These are phyloP conservation scores for Camelina laxa DNA, from an alignment of 345 rosid species.

Conservation along the genomic window DNA sequence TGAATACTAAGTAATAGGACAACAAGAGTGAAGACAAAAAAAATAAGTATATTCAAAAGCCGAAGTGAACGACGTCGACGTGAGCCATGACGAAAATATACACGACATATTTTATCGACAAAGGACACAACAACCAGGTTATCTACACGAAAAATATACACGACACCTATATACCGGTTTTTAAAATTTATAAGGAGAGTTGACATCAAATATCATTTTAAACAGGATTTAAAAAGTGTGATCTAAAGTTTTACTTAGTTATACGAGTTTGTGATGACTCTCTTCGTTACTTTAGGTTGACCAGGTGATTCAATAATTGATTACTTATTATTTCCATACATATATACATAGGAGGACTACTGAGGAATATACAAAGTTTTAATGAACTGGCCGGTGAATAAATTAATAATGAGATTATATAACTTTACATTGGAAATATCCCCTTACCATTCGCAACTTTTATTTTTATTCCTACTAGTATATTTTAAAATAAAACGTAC, in stretches of 20 bases:
- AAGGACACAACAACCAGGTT: too few relatives aligned
- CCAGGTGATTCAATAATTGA: neutral
- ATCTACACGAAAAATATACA: too few relatives aligned
- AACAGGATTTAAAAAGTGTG: neutral
- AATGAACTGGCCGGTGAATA: neutral
- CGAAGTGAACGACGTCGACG: neutral
- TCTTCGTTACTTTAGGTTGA: neutral
- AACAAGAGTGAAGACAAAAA: neutral
- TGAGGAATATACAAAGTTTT: neutral
- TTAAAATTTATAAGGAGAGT: neutral
- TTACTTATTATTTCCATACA: neutral
- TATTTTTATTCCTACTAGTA: neutral
- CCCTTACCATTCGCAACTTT: neutral
- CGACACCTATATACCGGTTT: too few relatives aligned
- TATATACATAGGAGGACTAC: neutral
- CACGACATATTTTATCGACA: neutral
- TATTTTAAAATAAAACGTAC: neutral
- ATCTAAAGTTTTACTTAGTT: neutral
- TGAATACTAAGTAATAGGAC: neutral
- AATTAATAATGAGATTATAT: neutral
- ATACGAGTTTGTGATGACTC: neutral
- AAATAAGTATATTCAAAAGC: neutral
- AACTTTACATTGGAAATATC: neutral
- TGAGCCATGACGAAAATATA: conserved; percentile 12
- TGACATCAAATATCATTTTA: neutral